A percentile compares a stretch with the other conserved stretches of the same genome.
Evolutionary conservation across 2,329 filamentous ascomycete species (phyloP).

Genomic region (Paracorniculantispora psalliotae): DNA sequence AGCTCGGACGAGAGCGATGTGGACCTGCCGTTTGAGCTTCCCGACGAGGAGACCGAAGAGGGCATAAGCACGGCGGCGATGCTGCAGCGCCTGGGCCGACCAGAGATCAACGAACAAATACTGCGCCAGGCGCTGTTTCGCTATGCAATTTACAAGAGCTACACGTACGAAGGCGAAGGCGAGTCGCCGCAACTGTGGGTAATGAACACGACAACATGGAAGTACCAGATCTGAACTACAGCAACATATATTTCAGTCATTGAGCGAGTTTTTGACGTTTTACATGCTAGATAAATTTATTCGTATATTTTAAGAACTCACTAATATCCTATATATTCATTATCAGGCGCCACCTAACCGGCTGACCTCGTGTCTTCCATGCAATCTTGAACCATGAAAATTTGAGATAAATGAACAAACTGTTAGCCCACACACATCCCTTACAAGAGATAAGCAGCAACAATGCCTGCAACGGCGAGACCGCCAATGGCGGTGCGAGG

Average conservation of each 20-base stretch:
- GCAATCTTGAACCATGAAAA: conserved; percentile 9
- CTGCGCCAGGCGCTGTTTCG: conserved; percentile 28
- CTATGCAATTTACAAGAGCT: conserved; percentile 32
- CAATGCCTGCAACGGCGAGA: conserved; percentile 33
- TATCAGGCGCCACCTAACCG: not conserved
- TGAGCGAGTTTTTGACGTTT: not conserved
- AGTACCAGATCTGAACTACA: conserved; percentile 12
- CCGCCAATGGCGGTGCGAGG: conserved; percentile 28
- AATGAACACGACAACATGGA: conserved; percentile 19
- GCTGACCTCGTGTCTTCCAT: not conserved
- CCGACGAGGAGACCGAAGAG: conserved; percentile 5
- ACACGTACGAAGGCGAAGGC: conserved; percentile 21
- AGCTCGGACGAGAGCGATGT: conserved; percentile 15
- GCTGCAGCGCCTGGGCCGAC: conserved; percentile 17
- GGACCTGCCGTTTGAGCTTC: not conserved
- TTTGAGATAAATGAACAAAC: too few species aligned
- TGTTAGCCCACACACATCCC: too few species aligned
- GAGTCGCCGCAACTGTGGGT: conserved; percentile 29
- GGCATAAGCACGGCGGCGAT: not conserved
- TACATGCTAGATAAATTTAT: not conserved
- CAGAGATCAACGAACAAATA: conserved; percentile 20
- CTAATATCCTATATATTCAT: too few species aligned
- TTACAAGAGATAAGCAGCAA: conserved; percentile 39
- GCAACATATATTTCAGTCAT: too few species aligned
- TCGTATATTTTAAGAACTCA: too few species aligned